A percentile compares a stretch with the other conserved stretches of the same genome.
These are phyloP conservation scores for Pharus latifolius DNA, from an alignment of 176 grass and related monocot species.

Conservation along the genomic window DNA sequence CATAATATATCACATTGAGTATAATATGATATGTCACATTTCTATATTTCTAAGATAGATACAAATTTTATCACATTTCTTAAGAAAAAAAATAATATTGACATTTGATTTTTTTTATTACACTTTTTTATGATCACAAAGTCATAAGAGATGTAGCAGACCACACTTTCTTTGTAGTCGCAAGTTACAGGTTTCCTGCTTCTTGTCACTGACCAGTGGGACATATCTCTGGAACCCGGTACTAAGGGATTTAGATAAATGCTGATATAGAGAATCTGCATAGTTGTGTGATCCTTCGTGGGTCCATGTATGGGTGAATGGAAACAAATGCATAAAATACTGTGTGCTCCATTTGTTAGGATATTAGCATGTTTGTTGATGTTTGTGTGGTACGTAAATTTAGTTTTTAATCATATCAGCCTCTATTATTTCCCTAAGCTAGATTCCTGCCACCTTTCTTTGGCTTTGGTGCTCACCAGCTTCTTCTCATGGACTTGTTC, in stretches of 20 bases:
- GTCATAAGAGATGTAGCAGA: no score
- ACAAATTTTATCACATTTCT: no score
- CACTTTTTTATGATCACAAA: no score
- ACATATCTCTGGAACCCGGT: neutral
- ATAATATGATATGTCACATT: no score
- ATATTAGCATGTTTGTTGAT: neutral
- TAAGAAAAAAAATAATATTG: no score
- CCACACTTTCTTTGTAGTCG: no score
- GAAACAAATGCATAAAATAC: neutral
- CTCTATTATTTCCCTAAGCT: conserved; percentile 10
- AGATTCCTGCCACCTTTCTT: conserved; percentile 26
- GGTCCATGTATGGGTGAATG: neutral
- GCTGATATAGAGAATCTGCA: neutral
- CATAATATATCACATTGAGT: no score
- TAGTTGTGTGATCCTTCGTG: neutral
- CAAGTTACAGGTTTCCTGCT: neutral
- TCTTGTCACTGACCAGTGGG: neutral
- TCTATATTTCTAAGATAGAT: no score
- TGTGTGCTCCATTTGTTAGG: neutral
- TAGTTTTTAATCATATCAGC: neutral
- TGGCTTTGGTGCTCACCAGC: neutral
- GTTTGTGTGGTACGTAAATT: neutral
- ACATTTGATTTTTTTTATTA: no score
- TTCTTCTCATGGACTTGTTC: neutral
- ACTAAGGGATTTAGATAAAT: neutral